A percentile compares a stretch with the other conserved stretches of the same genome.
Conservation (phyloP, 495 filamentous ascomycete species). For the Aspergillus carlsbadensis region DNA sequence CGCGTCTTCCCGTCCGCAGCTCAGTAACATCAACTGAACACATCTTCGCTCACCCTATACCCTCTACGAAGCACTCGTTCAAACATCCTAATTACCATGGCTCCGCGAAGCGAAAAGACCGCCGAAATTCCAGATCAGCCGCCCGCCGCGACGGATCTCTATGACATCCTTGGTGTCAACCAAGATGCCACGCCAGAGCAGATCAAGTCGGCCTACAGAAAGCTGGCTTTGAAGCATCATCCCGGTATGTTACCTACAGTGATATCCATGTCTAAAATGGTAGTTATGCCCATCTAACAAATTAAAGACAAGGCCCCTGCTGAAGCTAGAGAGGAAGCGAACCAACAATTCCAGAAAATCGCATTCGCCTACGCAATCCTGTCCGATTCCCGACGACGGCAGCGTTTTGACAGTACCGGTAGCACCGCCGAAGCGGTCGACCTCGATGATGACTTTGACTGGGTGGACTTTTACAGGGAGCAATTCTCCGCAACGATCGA, state of each 20-base stretch:
- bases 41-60: background rate
- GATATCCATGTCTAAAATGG: background rate
- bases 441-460: slow-evolving; percentile 79
- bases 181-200: slow-evolving; percentile 69
- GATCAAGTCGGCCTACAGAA: slow-evolving; percentile 94
- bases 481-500: slow-evolving; percentile 75
- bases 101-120: slow-evolving; percentile 14
- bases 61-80: background rate
- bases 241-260: slow-evolving; percentile 59
- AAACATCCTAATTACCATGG: slow-evolving; percentile 5
- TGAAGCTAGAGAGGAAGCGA: slow-evolving; percentile 63
- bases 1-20: slow-evolving; percentile 8
- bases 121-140: slow-evolving; percentile 36
- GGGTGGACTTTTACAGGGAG: slow-evolving; percentile 81
- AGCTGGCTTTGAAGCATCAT: slow-evolving; percentile 83
- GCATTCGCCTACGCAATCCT: slow-evolving; percentile 94
- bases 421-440: slow-evolving; percentile 77
- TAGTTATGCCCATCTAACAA: background rate
- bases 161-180: slow-evolving; percentile 78
- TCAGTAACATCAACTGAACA: background rate
- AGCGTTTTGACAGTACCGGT: slow-evolving; percentile 85
- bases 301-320: slow-evolving; percentile 68
- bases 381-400: slow-evolving; percentile 72
- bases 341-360: slow-evolving; percentile 79
- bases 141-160: slow-evolving; percentile 70